Evolutionary conservation across 1,284 basidiomycete genomes (phyloP), one percentile per base, ranked within the genome.

Genomic region (Blastosporella zonata): DNA sequence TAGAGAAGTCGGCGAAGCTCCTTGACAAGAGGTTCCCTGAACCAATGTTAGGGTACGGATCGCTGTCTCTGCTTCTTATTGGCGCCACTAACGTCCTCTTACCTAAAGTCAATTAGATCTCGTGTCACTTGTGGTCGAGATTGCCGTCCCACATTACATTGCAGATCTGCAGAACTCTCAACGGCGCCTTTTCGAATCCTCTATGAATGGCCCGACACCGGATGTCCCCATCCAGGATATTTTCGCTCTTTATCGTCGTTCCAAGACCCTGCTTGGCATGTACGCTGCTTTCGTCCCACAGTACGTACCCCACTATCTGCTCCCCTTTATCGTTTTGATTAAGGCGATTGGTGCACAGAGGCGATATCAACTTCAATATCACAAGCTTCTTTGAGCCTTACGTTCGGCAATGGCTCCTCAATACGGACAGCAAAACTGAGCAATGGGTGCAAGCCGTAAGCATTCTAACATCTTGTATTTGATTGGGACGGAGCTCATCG

Each of bases 381-480:
- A 76, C 79, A 6, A 72, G 70, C 2, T 92, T 91, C 70, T 98
- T 98, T 62, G 88, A 91, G 64, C 84, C 89, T 1, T 93, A 93
- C 64, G 90, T 98, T 8, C 78, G 83, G 3, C 83, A 90, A 54
- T 99, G 96, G 96, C 71, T 99, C 6, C 63, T 82, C n/a, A 86
- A 87, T 53, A 97, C 93, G 0, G 92, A 96, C 56, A 81, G 75
- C 52, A 97, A 93, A 72, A 98, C 96, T 4, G 77, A 79, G 36
- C 87, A 94, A 58, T 99, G 97, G 97, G 94, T 97, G 2, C 81
- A 94, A 64, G 85, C 88, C 53, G 90, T 91, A 55, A 66, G 87
- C 76, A 27, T 33, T 40, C 6, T 25, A 21, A 9, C 29, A 15
- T 28, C 5, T 34, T 31, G 10, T 12, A 12, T 21, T 41, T 39